A percentile compares a stretch with the other conserved stretches of the same genome.
phyloP scores from a whole-genome alignment of 2,329 filamentous ascomycete genomes.

The Aspergillus pseudoviridinutans region DNA sequence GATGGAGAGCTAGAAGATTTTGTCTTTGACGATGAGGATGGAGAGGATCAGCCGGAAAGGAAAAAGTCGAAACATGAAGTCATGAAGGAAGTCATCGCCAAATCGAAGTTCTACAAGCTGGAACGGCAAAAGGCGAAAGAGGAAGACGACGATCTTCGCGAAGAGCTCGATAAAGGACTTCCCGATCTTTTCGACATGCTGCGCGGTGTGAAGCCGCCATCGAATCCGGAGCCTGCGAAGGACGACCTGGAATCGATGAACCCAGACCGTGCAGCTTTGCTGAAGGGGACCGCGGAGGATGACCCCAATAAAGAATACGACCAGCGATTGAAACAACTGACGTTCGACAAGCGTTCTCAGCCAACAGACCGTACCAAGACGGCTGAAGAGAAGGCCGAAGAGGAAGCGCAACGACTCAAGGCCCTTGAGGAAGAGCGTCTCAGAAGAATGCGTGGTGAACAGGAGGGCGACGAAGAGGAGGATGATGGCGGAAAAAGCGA shows the following conservation, averaged over 20 bases:
- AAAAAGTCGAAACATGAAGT: slow-evolving; percentile 97
- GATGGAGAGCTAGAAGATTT: slow-evolving; percentile 42
- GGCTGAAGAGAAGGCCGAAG: slow-evolving; percentile 75
- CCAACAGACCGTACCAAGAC: slow-evolving; percentile 89
- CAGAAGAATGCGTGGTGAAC: slow-evolving; percentile 81
- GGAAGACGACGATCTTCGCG: slow-evolving; percentile 82
- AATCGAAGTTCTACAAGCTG: slow-evolving; percentile 93
- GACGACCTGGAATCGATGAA: slow-evolving; percentile 53
- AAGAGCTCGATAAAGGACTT: slow-evolving; percentile 79
- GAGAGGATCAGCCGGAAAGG: slow-evolving; percentile 63
- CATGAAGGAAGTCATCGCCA: slow-evolving; percentile 96
- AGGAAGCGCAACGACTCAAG: slow-evolving; percentile 71
- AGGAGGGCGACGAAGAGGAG: slow-evolving; percentile 59
- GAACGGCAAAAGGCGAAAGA: slow-evolving; percentile 91
- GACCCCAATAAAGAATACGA: slow-evolving; percentile 86
- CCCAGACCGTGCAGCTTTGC: slow-evolving; percentile 58
- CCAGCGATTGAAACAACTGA: slow-evolving; percentile 72
- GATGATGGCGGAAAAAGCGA: slow-evolving; percentile 37
- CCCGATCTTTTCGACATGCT: slow-evolving; percentile 71
- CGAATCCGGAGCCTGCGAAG: slow-evolving; percentile 48
- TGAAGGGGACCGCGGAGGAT: slow-evolving; percentile 59
- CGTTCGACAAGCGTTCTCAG: slow-evolving; percentile 77
- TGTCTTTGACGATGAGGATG: slow-evolving; percentile 44
- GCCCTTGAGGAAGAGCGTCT: slow-evolving; percentile 78
- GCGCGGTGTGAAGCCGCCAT: slow-evolving; percentile 50